Evolutionary conservation across 805 yeast species (phyloP).

Genomic region (Blastobotrys peoriensis): DNA sequence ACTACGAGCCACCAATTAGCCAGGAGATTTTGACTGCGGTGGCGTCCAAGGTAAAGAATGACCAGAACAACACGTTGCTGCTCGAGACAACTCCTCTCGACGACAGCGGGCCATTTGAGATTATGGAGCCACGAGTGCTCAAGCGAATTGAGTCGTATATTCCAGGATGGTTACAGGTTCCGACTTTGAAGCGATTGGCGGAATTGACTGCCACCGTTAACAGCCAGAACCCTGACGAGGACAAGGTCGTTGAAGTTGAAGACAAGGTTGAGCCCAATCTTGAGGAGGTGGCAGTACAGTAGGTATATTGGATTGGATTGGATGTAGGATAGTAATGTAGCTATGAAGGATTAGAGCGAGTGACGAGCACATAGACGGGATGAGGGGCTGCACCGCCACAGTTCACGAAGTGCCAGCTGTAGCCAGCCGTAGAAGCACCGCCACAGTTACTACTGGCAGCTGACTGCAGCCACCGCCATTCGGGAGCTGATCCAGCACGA

Average conservation of each 20-base stretch:
- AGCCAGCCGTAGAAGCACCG: too few species aligned
- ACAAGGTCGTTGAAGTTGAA: slow-evolving; percentile 9
- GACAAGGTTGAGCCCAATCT: slow-evolving; percentile 6
- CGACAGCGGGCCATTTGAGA: slow-evolving; percentile 37
- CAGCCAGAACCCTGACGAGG: slow-evolving; percentile 9
- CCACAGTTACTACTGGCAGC: too few species aligned
- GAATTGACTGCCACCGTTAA: slow-evolving; percentile 48
- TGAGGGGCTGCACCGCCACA: too few species aligned
- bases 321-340: too few species aligned
- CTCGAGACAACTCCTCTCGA: slow-evolving; percentile 35
- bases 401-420: too few species aligned
- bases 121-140: slow-evolving; percentile 53
- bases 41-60: slow-evolving; percentile 41
- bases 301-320: too few species aligned
- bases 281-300: slow-evolving; percentile 9
- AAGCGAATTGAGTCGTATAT: slow-evolving; percentile 66
- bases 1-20: slow-evolving; percentile 88
- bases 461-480: too few species aligned
- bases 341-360: too few species aligned
- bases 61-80: slow-evolving; percentile 34
- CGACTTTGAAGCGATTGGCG: slow-evolving; percentile 79
- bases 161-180: slow-evolving; percentile 90
- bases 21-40: slow-evolving; percentile 73
- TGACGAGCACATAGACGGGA: too few species aligned
- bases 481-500: too few species aligned